A percentile compares a stretch with the other conserved stretches of the same genome.
These are phyloP conservation scores for Sphaerulina musiva DNA, from an alignment of 2,329 filamentous ascomycete genomes.

Conservation along the genomic window DNA sequence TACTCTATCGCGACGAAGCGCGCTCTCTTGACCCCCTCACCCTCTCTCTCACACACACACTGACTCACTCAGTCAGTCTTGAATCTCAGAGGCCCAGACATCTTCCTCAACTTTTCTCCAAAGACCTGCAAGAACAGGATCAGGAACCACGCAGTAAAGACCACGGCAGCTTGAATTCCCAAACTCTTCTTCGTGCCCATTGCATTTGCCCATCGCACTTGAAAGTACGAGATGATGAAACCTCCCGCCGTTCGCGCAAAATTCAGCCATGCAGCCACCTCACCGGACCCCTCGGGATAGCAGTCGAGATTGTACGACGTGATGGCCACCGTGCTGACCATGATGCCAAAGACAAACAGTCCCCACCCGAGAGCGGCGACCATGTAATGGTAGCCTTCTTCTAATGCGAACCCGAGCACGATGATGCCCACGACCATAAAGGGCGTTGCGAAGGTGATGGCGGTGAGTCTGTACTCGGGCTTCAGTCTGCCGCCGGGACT, in stretches of 20 bases:
- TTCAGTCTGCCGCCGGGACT: constrained; percentile 1
- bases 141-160: background rate
- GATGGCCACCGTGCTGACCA: constrained; percentile 11
- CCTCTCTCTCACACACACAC: too few species aligned
- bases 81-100: background rate
- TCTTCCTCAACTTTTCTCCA: background rate
- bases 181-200: constrained; percentile 14
- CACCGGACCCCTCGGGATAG: constrained; percentile 12
- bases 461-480: constrained; percentile 13
- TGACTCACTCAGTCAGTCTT: background rate
- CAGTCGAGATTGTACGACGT: constrained; percentile 13
- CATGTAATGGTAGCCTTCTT: constrained; percentile 8
- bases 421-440: constrained; percentile 13
- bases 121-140: background rate
- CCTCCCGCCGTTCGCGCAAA: constrained; percentile 12
- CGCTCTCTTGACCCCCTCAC: too few species aligned
- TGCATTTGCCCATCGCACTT: constrained; percentile 12
- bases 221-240: constrained; percentile 14
- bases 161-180: constrained; percentile 10
- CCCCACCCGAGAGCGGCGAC: constrained; percentile 12
- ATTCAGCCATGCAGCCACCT: constrained; percentile 14
- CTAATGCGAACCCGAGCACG: constrained; percentile 8
- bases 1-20: too few species aligned
- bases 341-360: constrained; percentile 15
- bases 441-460: constrained; percentile 6